Base-by-base conservation (phyloP, 2,329 filamentous ascomycete species). In the Fusarium buharicum region DNA sequence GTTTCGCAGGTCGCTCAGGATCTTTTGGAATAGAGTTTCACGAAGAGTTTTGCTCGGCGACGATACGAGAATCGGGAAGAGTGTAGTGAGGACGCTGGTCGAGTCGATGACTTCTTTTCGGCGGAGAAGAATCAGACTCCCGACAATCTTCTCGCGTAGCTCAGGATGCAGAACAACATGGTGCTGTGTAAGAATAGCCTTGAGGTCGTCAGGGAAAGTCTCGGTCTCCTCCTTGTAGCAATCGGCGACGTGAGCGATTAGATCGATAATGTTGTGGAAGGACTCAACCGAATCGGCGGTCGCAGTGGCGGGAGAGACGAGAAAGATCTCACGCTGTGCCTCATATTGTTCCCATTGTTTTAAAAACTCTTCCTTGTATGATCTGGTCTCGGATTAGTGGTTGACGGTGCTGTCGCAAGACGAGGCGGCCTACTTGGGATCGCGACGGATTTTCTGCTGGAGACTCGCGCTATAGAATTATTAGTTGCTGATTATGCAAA, bases 51-150 rank as follows among this genome's bases (percentile, higher is more conserved):
- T 99, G 79, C 92, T 96, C 2, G 91, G 90, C 1, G 95, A 97
- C n/a, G 90, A 84, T 7, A 97, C 89, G 31, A 99, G 86, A 67
- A 99, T 91, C 1, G 94, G 94, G 76, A 98, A 97, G n/a, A 98
- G 83, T 0, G 92, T 93, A 58, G 95, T 94, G 40, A 98, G 84
- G 2, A 98, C 84, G 65, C 84, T 87, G 39, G 88, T 84, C 20
- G 93, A 97, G 75, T 97, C 90, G 64, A 99, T 89, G 39, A 97
- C 85, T 5, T 97, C 93, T 77, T 99, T 99, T 74, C 93, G 92
- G 55, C 91, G 85, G 62, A 99, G 78, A 45, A 99, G 81, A 24
- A 96, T 91, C 69, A 99, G 79, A 74, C 92, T 96, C 44, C 92
- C 91, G 2, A 98, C 94, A 54, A 98, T 86, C 84, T 98, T 98